Evolutionary conservation across 1,139 yeast genomes (phyloP).

Genomic region (Geotrichum siamense): DNA sequence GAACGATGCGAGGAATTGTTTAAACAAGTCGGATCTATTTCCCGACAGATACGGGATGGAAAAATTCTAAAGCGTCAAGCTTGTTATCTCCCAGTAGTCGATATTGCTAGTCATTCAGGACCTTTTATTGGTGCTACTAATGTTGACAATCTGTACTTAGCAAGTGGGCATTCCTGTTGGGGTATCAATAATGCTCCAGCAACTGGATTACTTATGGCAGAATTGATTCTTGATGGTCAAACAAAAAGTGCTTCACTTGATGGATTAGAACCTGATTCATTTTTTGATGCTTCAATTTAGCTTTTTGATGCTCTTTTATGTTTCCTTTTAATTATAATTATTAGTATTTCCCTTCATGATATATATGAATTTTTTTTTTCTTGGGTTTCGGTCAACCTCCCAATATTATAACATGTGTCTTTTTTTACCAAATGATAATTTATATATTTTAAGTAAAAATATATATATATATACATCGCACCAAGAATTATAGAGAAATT

Average conservation of each 20-base stretch:
- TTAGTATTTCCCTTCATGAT: too few species aligned
- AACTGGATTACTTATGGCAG: slow-evolving; percentile 88
- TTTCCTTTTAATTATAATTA: background rate
- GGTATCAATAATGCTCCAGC: slow-evolving; percentile 98
- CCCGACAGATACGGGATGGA: slow-evolving; percentile 66
- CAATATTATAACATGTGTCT: too few species aligned
- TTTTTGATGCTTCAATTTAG: slow-evolving; percentile 46
- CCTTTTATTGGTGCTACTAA: slow-evolving; percentile 93
- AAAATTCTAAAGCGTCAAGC: slow-evolving; percentile 82
- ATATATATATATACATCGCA: too few species aligned
- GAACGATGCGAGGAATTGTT: slow-evolving; percentile 86
- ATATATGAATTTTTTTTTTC: too few species aligned
- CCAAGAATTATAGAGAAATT: too few species aligned
- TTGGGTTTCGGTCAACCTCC: too few species aligned
- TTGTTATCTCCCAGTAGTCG: slow-evolving; percentile 89
- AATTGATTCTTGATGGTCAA: slow-evolving; percentile 77
- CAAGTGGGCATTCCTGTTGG: slow-evolving; percentile 97
- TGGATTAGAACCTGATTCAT: slow-evolving; percentile 75
- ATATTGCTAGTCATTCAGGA: slow-evolving; percentile 86
- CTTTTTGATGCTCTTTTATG: background rate
- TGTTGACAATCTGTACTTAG: slow-evolving; percentile 66
- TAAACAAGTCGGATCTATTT: slow-evolving; percentile 70
- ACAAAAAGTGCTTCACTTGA: slow-evolving; percentile 70
- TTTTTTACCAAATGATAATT: too few species aligned
- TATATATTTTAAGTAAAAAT: too few species aligned